Evolutionary conservation across 2,329 filamentous ascomycete genomes (phyloP), one percentile per base, ranked within the genome.

Genomic region (Aspergillus persii): DNA sequence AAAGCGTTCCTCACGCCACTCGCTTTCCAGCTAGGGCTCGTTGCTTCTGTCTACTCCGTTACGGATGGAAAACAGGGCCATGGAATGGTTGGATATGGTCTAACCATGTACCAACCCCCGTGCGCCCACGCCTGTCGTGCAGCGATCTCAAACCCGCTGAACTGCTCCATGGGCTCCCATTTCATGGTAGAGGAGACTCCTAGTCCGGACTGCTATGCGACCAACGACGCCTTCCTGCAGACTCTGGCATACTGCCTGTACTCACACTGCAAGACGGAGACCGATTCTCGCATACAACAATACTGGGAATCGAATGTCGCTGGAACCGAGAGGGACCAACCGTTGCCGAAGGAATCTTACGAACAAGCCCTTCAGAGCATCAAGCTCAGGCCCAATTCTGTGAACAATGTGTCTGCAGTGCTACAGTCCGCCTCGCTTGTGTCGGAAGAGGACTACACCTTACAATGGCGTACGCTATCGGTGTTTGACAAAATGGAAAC

Each of bases 281-380:
- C 49, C 0, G 47, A 51, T 33, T 52, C 54, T 1, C 33, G 18
- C 1, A 4, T 57, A 27, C 48, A 57, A 29, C 36, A n/a, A 51
- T 57, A 46, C 31, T 57, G 54, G 54, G 54, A 57, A 9, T 26
- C n/a, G 48, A 33, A 56, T 3, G 54, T 56, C n/a, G 54, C 27
- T 3, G 54, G 54, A 6, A 51, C 18, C 6, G 15, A 7, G 27
- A 15, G 33, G 5, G 11, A 56, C 30, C 54, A 57, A 29, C 39
- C 55, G 7, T 5, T 33, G 15, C 50, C 55, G 4, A 57, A 57
- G 26, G 23, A 48, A n/a, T 48, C 39, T 2, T 57, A 57, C 11
- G 29, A 53, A 6, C 8, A 53, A 12, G 50, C 50, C 6, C 50
- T 57, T 4, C 12, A 9, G 5, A 53, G 23, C 9, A 36, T 57